Percentiles rank a stretch among this genome's conserved stretches.
These are phyloP conservation scores for Penicillium vulpinum DNA, from an alignment of 2,329 filamentous ascomycete species.

Conservation along the genomic window DNA sequence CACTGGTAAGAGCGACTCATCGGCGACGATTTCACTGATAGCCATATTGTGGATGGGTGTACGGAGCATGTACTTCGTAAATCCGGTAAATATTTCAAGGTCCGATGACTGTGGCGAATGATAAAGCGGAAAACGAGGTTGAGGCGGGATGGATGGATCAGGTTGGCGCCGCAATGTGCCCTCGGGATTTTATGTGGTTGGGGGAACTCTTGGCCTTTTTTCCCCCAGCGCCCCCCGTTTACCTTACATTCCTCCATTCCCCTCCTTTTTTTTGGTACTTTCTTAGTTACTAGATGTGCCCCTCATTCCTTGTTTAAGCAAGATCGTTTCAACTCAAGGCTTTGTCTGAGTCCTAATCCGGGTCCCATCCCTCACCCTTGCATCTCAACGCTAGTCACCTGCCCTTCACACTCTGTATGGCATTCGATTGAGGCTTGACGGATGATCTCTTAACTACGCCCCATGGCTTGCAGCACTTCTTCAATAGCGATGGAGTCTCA, in stretches of 20 bases:
- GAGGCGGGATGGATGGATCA: constrained; percentile 19
- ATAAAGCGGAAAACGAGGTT: constrained; percentile 14
- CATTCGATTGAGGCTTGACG: constrained; percentile 1
- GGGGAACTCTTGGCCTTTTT: constrained; percentile 12
- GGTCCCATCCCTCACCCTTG: not conserved
- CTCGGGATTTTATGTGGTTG: constrained; percentile 16
- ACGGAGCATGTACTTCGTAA: too few relatives aligned
- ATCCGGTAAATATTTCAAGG: too few relatives aligned
- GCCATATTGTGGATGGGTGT: too few relatives aligned
- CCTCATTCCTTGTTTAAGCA: constrained; percentile 2
- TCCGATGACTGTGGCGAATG: constrained; percentile 8
- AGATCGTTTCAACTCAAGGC: not conserved
- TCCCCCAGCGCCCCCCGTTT: not conserved
- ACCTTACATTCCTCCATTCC: not conserved
- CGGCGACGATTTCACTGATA: constrained; percentile 60
- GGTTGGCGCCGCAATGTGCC: constrained; percentile 21
- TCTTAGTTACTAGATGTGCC: not conserved
- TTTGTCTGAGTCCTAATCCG: not conserved
- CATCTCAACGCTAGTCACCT: not conserved
- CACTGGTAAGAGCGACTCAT: constrained; percentile 66
- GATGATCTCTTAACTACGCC: constrained; percentile 4
- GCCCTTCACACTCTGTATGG: not conserved
- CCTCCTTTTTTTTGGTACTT: constrained; percentile 8
- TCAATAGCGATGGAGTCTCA: constrained; percentile 44
- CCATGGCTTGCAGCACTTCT: constrained; percentile 43